These are phyloP conservation scores for Serendipita sp. DNA, from an alignment of 768 basidiomycete genomes.

Conservation along the genomic window DNA sequence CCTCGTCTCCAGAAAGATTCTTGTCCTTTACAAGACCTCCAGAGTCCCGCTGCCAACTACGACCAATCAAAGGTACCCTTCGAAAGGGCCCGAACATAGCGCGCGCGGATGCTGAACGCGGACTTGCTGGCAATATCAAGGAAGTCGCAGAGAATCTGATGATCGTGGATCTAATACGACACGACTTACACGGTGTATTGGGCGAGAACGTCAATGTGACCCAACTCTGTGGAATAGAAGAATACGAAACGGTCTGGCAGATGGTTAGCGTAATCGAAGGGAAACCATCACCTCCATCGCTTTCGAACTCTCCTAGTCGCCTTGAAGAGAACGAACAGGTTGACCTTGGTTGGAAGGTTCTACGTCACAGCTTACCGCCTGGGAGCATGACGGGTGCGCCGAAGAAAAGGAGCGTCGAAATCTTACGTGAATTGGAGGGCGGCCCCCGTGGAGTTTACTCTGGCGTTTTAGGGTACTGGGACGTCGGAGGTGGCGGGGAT, in stretches of 20 bases:
- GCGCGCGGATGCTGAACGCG: conserved; percentile 47
- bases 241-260: conserved; percentile 90
- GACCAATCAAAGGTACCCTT: conserved; percentile 90
- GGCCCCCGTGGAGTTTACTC: conserved; percentile 69
- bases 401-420: conserved; percentile 84
- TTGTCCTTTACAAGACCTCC: conserved; percentile 62
- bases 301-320: conserved; percentile 12
- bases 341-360: conserved; percentile 60
- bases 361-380: conserved; percentile 70
- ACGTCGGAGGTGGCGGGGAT: conserved; percentile 74
- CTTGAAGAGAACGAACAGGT: conserved; percentile 24
- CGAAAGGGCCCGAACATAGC: conserved; percentile 41
- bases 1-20: conserved; percentile 87
- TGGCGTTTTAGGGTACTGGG: conserved; percentile 87
- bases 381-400: conserved; percentile 99
- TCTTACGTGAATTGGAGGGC: conserved; percentile 66
- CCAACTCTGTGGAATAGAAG: conserved; percentile 77
- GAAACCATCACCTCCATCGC: conserved; percentile 23
- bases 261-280: conserved; percentile 91
- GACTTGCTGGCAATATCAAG: conserved; percentile 53
- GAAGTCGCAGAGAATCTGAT: conserved; percentile 95
- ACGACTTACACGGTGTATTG: conserved; percentile 75
- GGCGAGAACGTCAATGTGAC: conserved; percentile 69
- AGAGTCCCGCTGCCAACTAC: conserved; percentile 53
- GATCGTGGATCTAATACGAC: conserved; percentile 93